Conservation (phyloP, 2,329 filamentous ascomycete genomes). For the Coniochaeta sp. region DNA sequence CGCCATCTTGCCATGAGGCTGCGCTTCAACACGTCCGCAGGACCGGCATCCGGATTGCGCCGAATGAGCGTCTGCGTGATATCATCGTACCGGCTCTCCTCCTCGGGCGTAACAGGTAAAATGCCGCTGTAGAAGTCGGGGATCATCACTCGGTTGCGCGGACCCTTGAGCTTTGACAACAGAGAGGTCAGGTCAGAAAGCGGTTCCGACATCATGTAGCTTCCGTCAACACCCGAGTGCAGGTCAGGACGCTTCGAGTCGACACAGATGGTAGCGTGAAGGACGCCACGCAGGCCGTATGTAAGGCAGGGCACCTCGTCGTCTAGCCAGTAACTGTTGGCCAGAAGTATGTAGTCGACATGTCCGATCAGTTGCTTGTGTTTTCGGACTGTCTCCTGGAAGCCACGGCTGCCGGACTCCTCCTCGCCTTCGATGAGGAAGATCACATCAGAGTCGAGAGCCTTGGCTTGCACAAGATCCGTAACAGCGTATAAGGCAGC, state of each 20-base stretch:
- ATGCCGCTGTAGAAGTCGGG: constrained; percentile 87
- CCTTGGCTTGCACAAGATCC: constrained; percentile 77
- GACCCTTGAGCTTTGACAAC: constrained; percentile 73
- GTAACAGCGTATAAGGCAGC: constrained; percentile 91
- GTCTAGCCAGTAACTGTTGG: constrained; percentile 98
- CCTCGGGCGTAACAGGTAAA: constrained; percentile 63
- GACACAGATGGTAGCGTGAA: constrained; percentile 86
- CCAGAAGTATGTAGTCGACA: constrained; percentile 89
- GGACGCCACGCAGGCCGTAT: constrained; percentile 86
- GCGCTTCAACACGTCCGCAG: constrained; percentile 65
- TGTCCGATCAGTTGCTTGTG: constrained; percentile 81
- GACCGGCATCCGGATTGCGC: constrained; percentile 54
- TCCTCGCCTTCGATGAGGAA: constrained; percentile 97
- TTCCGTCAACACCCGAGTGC: constrained; percentile 95
- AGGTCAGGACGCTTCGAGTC: constrained; percentile 82
- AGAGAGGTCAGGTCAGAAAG: constrained; percentile 84
- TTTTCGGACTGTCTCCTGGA: constrained; percentile 71
- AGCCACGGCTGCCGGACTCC: constrained; percentile 87
- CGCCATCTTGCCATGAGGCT: constrained; percentile 92
- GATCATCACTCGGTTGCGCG: constrained; percentile 73
- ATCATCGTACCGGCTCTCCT: constrained; percentile 75
- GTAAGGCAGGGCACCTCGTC: constrained; percentile 93
- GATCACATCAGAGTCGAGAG: constrained; percentile 77
- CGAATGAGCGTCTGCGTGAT: constrained; percentile 72
- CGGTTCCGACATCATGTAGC: constrained; percentile 81